phyloP scores from a whole-genome alignment of 169 alveolate genomes.

The Cryptosporidium meleagridis region DNA sequence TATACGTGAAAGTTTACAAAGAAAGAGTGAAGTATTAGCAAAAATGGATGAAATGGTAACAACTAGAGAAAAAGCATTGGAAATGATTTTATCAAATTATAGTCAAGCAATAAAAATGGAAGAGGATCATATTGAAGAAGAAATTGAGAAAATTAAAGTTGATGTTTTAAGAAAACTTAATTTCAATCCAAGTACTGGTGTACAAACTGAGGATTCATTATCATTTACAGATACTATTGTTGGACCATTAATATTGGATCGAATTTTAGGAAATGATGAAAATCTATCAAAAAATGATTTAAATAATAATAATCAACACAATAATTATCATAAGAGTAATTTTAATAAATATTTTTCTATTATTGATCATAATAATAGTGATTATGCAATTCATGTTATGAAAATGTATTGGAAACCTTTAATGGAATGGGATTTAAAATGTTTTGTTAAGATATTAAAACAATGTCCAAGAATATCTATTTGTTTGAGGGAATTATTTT shows the following conservation, averaged over 20 bases:
- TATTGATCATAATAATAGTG: background rate
- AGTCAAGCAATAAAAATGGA: constrained; percentile 35
- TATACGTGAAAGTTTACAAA: constrained; percentile 30
- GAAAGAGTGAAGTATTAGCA: constrained; percentile 39
- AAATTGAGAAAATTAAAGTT: constrained; percentile 28
- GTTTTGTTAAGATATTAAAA: constrained; percentile 63
- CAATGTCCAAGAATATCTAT: constrained; percentile 71
- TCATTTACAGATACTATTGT: constrained; percentile 64
- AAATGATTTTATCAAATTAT: constrained; percentile 34
- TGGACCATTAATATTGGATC: constrained; percentile 69
- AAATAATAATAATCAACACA: background rate
- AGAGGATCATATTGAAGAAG: constrained; percentile 56
- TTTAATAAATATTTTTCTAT: background rate
- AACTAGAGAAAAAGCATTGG: constrained; percentile 61
- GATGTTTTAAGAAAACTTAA: constrained; percentile 22
- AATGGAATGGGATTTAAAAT: constrained; percentile 73
- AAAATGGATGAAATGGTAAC: constrained; percentile 59
- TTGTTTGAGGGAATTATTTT: constrained; percentile 60
- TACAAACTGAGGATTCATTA: constrained; percentile 73
- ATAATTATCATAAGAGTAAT: background rate
- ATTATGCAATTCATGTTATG: constrained; percentile 50
- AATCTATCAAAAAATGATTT: background rate
- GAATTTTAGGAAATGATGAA: background rate
- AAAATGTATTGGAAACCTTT: constrained; percentile 70
- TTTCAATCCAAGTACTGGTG: constrained; percentile 39